phyloP scores from a whole-genome alignment of 2,329 filamentous ascomycete species.

The Pseudocercospora musae region DNA sequence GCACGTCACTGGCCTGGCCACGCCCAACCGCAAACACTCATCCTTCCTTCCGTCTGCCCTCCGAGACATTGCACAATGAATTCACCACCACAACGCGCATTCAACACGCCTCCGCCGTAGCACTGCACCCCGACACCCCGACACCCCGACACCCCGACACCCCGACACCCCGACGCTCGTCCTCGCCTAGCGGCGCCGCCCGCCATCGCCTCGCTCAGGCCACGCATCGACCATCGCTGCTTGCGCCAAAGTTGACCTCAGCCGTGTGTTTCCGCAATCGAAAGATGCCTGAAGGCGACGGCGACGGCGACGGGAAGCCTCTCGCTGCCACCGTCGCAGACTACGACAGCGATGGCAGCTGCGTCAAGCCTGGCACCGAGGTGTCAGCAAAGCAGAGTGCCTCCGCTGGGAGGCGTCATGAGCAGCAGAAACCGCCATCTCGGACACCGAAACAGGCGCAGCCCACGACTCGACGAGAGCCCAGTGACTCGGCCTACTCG shows the following conservation, averaged over 20 bases:
- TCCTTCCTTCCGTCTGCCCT: constrained; percentile 16
- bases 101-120: constrained; percentile 9
- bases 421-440: constrained; percentile 21
- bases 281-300: constrained; percentile 4
- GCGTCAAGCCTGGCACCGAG: constrained; percentile 45
- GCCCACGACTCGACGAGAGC: constrained; percentile 39
- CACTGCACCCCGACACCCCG: too few species aligned
- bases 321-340: constrained; percentile 38
- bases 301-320: too few species aligned
- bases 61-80: constrained; percentile 30
- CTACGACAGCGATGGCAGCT: constrained; percentile 41
- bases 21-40: too few species aligned
- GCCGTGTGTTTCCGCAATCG: neutral
- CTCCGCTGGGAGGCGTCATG: constrained; percentile 38
- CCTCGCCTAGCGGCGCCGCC: constrained; percentile 3
- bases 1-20: constrained; percentile 10
- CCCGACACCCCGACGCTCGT: neutral
- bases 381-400: constrained; percentile 48
- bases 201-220: constrained; percentile 5
- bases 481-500: constrained; percentile 62
- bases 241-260: constrained; percentile 5
- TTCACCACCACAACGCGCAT: constrained; percentile 10
- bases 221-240: constrained; percentile 2
- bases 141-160: too few species aligned
- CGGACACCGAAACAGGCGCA: constrained; percentile 28